phyloP scores from a whole-genome alignment of 768 basidiomycete species.

The Boletus fagicola region DNA sequence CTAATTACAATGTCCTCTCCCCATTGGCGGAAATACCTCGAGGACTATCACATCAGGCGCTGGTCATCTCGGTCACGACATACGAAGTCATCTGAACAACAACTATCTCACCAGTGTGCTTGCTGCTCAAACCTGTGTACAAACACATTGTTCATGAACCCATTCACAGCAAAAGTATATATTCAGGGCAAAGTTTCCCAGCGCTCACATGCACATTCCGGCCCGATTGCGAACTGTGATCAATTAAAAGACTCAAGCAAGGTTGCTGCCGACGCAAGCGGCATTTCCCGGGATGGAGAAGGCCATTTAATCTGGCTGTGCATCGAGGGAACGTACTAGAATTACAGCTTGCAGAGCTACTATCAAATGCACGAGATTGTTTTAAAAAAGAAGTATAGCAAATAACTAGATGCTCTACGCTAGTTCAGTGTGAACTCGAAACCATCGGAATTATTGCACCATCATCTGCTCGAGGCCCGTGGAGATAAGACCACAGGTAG shows the following conservation, averaged over 20 bases:
- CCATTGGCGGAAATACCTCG: constrained; percentile 24
- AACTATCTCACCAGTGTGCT: neutral
- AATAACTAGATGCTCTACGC: constrained; percentile 29
- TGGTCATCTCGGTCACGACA: neutral
- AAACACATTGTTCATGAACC: neutral
- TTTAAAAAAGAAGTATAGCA: constrained; percentile 5
- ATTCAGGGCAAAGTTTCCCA: constrained; percentile 11
- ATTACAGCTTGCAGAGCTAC: constrained; percentile 11
- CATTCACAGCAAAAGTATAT: constrained; percentile 4
- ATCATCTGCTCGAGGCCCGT: constrained; percentile 24
- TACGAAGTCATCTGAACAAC: neutral
- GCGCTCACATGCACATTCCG: neutral
- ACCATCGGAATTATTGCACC: constrained; percentile 7
- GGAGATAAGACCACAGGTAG: constrained; percentile 37
- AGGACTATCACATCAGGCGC: constrained; percentile 4
- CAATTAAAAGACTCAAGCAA: neutral
- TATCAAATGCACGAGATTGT: constrained; percentile 15
- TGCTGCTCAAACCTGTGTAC: constrained; percentile 5
- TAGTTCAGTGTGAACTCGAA: constrained; percentile 22
- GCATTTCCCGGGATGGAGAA: neutral
- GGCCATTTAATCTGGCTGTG: neutral
- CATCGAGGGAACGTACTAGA: constrained; percentile 10
- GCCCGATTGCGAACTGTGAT: neutral
- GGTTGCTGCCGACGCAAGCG: neutral
- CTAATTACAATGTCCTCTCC: constrained; percentile 5